Evolutionary conservation across 2,329 filamentous ascomycete genomes (phyloP).

Genomic region (Botryotinia convoluta): DNA sequence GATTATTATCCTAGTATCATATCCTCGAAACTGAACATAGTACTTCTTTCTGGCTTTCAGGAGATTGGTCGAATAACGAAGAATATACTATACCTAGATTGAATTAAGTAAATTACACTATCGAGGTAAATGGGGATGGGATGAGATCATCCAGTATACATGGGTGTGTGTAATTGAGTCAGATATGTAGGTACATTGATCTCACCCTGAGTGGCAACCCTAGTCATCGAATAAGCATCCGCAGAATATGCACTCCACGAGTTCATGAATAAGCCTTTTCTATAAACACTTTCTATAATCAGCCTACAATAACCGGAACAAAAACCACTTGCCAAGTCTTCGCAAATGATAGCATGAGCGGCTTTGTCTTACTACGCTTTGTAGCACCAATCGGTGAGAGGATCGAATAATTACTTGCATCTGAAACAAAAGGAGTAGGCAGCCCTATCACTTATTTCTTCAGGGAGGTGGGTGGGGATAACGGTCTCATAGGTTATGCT

Average conservation of each 20-base stretch:
- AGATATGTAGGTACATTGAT: background rate
- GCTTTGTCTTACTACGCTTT: background rate
- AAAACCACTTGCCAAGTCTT: background rate
- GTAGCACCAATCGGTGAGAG: background rate
- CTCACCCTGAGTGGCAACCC: background rate
- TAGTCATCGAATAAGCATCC: background rate
- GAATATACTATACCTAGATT: too few relatives aligned
- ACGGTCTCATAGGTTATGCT: background rate
- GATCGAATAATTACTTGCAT: background rate
- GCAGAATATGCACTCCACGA: background rate
- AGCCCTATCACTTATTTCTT: conserved; percentile 14
- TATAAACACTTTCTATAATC: background rate
- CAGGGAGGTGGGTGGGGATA: background rate
- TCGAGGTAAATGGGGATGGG: background rate
- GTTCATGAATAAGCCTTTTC: background rate
- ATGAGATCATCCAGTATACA: background rate
- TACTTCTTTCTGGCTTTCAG: background rate
- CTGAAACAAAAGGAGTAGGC: conserved; percentile 1
- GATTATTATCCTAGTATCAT: too few relatives aligned
- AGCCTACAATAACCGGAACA: background rate
- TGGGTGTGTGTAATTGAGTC: background rate
- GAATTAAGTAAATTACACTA: background rate
- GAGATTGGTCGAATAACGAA: background rate
- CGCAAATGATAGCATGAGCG: too few relatives aligned
- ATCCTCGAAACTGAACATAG: background rate